A percentile compares a stretch with the other conserved stretches of the same genome.
phyloP scores from a whole-genome alignment of 1,284 basidiomycete genomes.

The Ustilago cynodontis region DNA sequence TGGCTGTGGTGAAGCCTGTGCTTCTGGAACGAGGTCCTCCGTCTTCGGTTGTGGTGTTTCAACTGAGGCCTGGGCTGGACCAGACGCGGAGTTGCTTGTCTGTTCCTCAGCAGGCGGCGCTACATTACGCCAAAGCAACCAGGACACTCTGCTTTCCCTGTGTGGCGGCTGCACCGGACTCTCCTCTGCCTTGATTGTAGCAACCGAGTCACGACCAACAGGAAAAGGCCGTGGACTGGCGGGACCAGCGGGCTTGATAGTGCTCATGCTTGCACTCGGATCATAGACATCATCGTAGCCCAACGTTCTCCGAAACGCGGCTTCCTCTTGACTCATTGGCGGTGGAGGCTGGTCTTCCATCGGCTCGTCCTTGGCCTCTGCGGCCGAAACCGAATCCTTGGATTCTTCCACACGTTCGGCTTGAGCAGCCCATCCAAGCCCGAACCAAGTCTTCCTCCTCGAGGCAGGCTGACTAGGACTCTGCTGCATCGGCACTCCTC shows the following conservation, averaged over 20 bases:
- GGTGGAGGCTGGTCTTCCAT: slow-evolving; percentile 32
- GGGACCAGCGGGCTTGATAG: neutral
- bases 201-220: slow-evolving; percentile 21
- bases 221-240: slow-evolving; percentile 5
- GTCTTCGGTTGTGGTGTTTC: slow-evolving; percentile 3
- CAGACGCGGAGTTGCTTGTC: neutral
- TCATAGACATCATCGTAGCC: slow-evolving; percentile 25
- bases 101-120: neutral
- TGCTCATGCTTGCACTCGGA: neutral
- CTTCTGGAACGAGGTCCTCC: neutral
- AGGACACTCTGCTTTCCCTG: slow-evolving; percentile 29
- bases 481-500: slow-evolving; percentile 2
- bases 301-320: slow-evolving; percentile 46
- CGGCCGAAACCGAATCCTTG: neutral
- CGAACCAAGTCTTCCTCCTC: slow-evolving; percentile 47
- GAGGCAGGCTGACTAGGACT: slow-evolving; percentile 22
- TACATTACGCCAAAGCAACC: slow-evolving; percentile 49
- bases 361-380: neutral
- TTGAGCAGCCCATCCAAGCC: slow-evolving; percentile 28
- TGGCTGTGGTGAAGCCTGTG: neutral
- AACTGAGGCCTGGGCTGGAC: neutral
- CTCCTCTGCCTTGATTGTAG: slow-evolving; percentile 24
- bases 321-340: slow-evolving; percentile 53
- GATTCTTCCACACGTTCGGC: neutral
- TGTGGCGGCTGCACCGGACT: neutral